A percentile compares a stretch with the other conserved stretches of the same genome.
These are phyloP conservation scores for Populus euphratica DNA, from an alignment of 345 rosid species.

Conservation along the genomic window DNA sequence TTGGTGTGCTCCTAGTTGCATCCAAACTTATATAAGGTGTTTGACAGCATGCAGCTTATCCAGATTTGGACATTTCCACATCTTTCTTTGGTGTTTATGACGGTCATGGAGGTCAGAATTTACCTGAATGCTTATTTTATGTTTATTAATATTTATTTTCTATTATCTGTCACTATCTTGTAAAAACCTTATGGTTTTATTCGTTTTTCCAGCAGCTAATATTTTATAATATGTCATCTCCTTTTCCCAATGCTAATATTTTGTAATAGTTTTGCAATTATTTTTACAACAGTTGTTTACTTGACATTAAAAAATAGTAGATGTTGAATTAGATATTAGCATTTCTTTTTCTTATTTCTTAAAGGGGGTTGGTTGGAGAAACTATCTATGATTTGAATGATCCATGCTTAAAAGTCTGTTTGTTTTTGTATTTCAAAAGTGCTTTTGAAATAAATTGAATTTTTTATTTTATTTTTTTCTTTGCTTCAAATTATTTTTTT, in stretches of 20 bases:
- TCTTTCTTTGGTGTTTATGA: conserved; percentile 96
- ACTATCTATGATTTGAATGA: neutral
- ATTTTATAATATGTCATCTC: neutral
- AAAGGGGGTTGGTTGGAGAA: neutral
- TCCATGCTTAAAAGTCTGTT: neutral
- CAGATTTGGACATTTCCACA: conserved; percentile 65
- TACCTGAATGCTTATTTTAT: neutral
- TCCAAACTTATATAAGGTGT: conserved; percentile 40
- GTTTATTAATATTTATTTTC: neutral
- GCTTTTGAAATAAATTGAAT: too few relatives aligned
- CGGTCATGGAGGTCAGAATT: conserved; percentile 92
- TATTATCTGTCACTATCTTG: neutral
- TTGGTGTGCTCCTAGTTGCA: conserved; percentile 24
- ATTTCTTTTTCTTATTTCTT: neutral
- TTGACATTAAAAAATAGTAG: neutral
- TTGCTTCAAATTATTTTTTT: too few relatives aligned
- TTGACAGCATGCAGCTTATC: conserved; percentile 30
- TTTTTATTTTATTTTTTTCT: too few relatives aligned
- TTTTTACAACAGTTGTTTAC: neutral
- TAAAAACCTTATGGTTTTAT: neutral
- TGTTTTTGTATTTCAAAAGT: too few relatives aligned
- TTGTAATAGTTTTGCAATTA: neutral
- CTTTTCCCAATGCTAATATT: too few relatives aligned
- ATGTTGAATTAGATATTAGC: neutral
- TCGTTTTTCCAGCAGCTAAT: neutral